These are phyloP conservation scores for Chrysoporthe austroafricana DNA, from an alignment of 2,329 filamentous ascomycete genomes.

Conservation along the genomic window DNA sequence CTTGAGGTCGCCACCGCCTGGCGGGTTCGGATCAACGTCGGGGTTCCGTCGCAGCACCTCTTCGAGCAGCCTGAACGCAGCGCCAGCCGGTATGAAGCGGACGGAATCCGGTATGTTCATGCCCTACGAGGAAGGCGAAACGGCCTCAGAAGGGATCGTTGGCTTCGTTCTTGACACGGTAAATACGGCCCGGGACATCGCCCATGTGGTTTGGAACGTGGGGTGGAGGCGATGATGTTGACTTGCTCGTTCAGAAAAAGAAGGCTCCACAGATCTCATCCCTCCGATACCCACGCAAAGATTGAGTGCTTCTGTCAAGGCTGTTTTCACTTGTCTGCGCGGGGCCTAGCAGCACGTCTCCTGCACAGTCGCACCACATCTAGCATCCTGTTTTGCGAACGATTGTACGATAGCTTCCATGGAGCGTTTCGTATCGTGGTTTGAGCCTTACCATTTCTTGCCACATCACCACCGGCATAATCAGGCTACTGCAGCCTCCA, in stretches of 20 bases:
- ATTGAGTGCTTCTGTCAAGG: conserved; percentile 16
- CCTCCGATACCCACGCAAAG: conserved; percentile 17
- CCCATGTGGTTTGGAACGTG: conserved; percentile 74
- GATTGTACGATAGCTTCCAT: conserved; percentile 27
- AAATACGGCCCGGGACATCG: conserved; percentile 72
- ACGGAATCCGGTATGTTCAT: conserved; percentile 91
- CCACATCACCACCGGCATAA: conserved; percentile 10
- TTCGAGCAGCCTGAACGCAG: conserved; percentile 51
- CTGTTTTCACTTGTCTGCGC: conserved; percentile 12
- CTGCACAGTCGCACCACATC: not conserved
- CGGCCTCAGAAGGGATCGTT: conserved; percentile 67
- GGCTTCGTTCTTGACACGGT: conserved; percentile 81
- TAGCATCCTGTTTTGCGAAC: conserved; percentile 23
- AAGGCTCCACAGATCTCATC: conserved; percentile 23
- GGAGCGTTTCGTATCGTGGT: conserved; percentile 19
- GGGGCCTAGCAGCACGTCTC: conserved; percentile 18
- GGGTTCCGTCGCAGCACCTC: conserved; percentile 55
- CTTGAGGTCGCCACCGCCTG: conserved; percentile 31
- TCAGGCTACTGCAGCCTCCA: conserved; percentile 9
- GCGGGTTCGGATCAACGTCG: conserved; percentile 22
- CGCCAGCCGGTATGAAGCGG: conserved; percentile 69
- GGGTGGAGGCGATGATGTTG: conserved; percentile 60
- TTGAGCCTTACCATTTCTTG: conserved; percentile 21
- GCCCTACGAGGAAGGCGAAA: conserved; percentile 78
- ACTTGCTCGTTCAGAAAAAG: conserved; percentile 39